Percentiles rank a stretch among this genome's conserved stretches.
Evolutionary conservation across 2,329 filamentous ascomycete species (phyloP).

Genomic region (Pseudogymnoascus destructans): DNA sequence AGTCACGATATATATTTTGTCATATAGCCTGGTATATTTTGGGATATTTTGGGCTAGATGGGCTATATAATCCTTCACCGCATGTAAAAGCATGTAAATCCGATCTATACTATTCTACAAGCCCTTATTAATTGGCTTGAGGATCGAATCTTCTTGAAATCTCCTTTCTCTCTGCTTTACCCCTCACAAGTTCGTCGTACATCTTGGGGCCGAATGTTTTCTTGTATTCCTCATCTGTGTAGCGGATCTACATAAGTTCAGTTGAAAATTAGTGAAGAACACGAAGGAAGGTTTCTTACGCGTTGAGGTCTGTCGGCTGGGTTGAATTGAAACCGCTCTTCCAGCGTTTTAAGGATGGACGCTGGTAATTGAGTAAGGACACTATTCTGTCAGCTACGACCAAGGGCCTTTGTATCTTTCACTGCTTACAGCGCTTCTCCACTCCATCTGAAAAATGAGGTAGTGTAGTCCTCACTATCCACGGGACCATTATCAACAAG

Average conservation of each 20-base stretch:
- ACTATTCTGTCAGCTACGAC: constrained; percentile 3
- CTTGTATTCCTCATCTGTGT: constrained; percentile 13
- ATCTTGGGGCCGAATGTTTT: constrained; percentile 7
- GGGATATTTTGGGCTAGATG: too few relatives aligned
- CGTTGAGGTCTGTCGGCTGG: constrained; percentile 11
- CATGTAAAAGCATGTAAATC: too few relatives aligned
- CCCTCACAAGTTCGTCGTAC: constrained; percentile 10
- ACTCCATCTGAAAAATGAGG: constrained; percentile 11
- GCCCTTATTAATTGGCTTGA: background rate
- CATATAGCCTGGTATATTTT: too few relatives aligned
- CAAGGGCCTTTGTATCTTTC: background rate
- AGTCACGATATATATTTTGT: too few relatives aligned
- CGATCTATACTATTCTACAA: background rate
- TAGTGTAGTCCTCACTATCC: constrained; percentile 10
- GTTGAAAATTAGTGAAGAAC: background rate
- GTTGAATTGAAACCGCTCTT: constrained; percentile 14
- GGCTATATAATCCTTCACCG: too few relatives aligned
- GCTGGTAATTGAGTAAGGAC: background rate
- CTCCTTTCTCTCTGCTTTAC: constrained; percentile 11
- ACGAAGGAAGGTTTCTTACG: constrained; percentile 11
- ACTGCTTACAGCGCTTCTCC: constrained; percentile 12
- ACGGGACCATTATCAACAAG: constrained; percentile 14
- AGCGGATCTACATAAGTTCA: constrained; percentile 10
- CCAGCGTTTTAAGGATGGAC: constrained; percentile 10
- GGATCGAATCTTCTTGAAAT: constrained; percentile 10